Base-by-base conservation (phyloP, 192 early-diverging fungal genomes). In the Linnemannia hyalina region DNA sequence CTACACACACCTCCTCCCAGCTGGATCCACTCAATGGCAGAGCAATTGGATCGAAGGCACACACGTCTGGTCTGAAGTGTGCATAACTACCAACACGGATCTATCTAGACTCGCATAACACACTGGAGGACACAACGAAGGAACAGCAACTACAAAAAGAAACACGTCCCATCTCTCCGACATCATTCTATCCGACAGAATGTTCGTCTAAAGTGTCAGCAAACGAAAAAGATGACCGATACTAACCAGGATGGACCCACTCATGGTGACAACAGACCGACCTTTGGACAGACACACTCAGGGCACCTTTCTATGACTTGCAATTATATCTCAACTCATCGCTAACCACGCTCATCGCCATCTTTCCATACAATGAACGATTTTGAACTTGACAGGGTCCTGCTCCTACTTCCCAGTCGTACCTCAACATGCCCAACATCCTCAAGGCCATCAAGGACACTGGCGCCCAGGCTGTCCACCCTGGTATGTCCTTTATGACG, bases 381-480 rank as follows among this genome's bases (percentile, higher is more conserved):
- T 65, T 32, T 2, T 65, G 23, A 18, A 26, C n/a, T 26, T 7
- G 18, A 6, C 84, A 89, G 89, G 96, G 97, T 15, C 94, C 97
- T 5, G 92, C 96, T 4, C 93, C 96, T 16, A 92, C 98, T 9
- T 89, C 84, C 20, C 93, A 97, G 85, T 94, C 92, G 60, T 99
- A 99, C 90, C 92, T 99, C 2, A 93, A 93, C 82, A 92, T 97
- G 57, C 89, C 90, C 22, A 95, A 93, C 63, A 97, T 99, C 70
- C 75, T 99, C 71, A 87, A 92, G 9, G 97, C 95, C 41, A 93
- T 95, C 68, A 90, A 94, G 75, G 55, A 89, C 40, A 95, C 95
- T 69, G 95, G 95, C 10, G 95, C 96, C 16, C 92, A 99, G 86
- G 98, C 98, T 29, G 97, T 99, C 60, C 98, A 99, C 80, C 98